phyloP scores from a whole-genome alignment of 2,329 filamentous ascomycete genomes.

The Neocucurbitaria cava region DNA sequence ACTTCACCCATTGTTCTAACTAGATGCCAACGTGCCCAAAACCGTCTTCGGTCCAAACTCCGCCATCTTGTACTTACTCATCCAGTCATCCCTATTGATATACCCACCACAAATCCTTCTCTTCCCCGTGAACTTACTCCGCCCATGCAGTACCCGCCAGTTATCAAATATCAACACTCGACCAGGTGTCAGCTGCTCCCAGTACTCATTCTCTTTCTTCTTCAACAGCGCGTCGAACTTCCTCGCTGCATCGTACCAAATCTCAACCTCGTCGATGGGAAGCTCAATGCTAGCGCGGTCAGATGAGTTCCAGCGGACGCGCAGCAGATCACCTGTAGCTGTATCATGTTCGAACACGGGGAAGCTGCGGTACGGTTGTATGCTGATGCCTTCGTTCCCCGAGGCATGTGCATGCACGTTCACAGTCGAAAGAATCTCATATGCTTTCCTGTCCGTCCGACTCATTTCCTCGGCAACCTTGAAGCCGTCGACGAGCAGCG shows the following conservation, averaged over 20 bases:
- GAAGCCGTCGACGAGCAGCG: constrained; percentile 87
- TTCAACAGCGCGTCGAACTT: constrained; percentile 76
- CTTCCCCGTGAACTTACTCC: constrained; percentile 81
- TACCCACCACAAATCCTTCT: constrained; percentile 92
- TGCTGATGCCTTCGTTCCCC: constrained; percentile 83
- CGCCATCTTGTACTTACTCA: constrained; percentile 32
- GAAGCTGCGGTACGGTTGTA: constrained; percentile 72
- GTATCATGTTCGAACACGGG: constrained; percentile 73
- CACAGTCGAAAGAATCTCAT: constrained; percentile 62
- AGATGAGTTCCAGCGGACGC: constrained; percentile 92
- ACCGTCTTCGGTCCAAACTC: constrained; percentile 19
- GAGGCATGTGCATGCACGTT: constrained; percentile 80
- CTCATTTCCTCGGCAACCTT: constrained; percentile 69
- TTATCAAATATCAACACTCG: constrained; percentile 92
- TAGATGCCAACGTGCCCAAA: constrained; percentile 16
- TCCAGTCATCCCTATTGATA: constrained; percentile 39
- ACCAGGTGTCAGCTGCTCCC: constrained; percentile 83
- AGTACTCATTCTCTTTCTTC: constrained; percentile 71
- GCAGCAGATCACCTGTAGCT: constrained; percentile 56
- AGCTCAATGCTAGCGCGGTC: constrained; percentile 75
- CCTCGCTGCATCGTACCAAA: constrained; percentile 82
- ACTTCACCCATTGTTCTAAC: not conserved
- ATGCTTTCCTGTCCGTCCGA: constrained; percentile 62
- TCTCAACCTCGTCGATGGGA: constrained; percentile 58
- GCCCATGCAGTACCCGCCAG: constrained; percentile 90